Conservation (phyloP, 108 stramenopile species). For the Nitzschia sp. region DNA sequence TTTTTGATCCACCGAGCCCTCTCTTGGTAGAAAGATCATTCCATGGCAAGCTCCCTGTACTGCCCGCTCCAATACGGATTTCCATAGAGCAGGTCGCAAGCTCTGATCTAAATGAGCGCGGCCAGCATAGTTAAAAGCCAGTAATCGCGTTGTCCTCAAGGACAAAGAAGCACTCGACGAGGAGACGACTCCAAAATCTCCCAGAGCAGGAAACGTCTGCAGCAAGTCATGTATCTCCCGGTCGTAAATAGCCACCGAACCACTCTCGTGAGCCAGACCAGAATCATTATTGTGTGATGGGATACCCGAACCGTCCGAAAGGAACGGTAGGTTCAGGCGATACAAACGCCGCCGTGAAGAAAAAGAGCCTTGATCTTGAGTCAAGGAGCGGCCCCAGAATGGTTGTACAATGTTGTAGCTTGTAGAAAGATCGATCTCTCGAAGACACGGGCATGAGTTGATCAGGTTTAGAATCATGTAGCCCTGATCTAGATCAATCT, state of each 20-base stretch:
- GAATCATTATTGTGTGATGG: neutral
- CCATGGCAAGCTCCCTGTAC: neutral
- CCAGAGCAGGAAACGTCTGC: neutral
- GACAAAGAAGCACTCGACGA: neutral
- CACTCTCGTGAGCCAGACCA: neutral
- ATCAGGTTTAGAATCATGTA: neutral
- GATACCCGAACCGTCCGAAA: neutral
- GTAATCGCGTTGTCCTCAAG: neutral
- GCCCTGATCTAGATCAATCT: neutral
- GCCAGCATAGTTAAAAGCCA: neutral
- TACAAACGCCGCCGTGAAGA: neutral
- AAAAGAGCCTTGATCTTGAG: neutral
- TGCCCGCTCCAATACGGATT: neutral
- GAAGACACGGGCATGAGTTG: neutral
- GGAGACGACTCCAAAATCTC: neutral
- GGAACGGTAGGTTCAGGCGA: too few relatives aligned
- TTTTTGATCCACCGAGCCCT: too few relatives aligned
- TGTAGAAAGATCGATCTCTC: neutral
- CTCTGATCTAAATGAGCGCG: neutral
- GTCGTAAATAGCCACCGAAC: neutral
- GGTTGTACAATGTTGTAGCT: neutral
- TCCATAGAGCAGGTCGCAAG: neutral
- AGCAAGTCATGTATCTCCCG: neutral
- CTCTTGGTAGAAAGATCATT: neutral
- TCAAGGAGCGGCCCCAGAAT: neutral